Conservation (phyloP, 345 rosid species). For the Boechera retrofracta region DNA sequence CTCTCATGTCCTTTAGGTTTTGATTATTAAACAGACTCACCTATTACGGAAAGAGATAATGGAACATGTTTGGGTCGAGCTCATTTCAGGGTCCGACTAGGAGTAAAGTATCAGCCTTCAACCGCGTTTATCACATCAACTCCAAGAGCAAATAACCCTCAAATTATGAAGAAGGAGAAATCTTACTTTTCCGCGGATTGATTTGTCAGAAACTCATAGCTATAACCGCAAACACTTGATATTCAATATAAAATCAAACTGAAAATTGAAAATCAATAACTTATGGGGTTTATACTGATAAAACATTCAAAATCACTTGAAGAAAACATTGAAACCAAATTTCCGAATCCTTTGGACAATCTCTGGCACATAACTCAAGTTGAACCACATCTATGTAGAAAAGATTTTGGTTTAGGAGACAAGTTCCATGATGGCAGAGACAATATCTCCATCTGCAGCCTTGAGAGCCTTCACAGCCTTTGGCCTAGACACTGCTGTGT, state of each 20-base stretch:
- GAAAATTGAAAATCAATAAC: slow-evolving; percentile 15
- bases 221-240: not conserved
- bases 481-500: slow-evolving; percentile 81
- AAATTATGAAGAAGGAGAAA: not conserved
- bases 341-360: slow-evolving; percentile 17
- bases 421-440: slow-evolving; percentile 91
- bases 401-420: slow-evolving; percentile 52
- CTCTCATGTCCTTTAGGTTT: not conserved
- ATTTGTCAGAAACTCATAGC: not conserved
- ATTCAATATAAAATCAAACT: slow-evolving; percentile 23
- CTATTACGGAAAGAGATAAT: too few species aligned
- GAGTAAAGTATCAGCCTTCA: not conserved
- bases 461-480: slow-evolving; percentile 84
- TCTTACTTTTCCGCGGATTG: not conserved
- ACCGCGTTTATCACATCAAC: not conserved
- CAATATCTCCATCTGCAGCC: slow-evolving; percentile 82
- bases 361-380: slow-evolving; percentile 49
- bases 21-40: not conserved
- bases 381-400: slow-evolving; percentile 34
- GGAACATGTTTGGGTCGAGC: not conserved
- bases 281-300: slow-evolving; percentile 39
- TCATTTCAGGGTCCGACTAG: not conserved
- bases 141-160: not conserved
- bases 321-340: slow-evolving; percentile 35
- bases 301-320: slow-evolving; percentile 42